phyloP scores from a whole-genome alignment of 2,329 filamentous ascomycete genomes.

The Penicillium psychrosexuale region DNA sequence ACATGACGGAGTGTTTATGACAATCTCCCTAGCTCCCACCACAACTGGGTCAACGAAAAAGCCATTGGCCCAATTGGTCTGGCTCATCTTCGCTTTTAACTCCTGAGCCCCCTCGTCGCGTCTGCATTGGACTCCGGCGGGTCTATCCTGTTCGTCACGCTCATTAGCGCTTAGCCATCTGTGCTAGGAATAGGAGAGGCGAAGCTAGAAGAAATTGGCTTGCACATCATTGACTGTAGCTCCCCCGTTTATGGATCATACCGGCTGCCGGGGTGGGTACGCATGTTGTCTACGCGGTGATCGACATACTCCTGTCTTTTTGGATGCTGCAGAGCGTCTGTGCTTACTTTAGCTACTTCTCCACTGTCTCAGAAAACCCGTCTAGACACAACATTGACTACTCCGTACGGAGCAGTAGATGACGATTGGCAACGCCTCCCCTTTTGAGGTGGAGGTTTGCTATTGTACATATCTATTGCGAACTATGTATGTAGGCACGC shows the following conservation, averaged over 20 bases:
- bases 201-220: constrained; percentile 12
- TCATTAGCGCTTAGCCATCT: constrained; percentile 1
- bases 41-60: background rate
- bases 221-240: constrained; percentile 15
- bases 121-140: background rate
- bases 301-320: constrained; percentile 1
- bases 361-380: background rate
- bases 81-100: background rate
- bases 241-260: background rate
- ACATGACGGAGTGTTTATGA: background rate
- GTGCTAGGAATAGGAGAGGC: background rate
- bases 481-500: background rate
- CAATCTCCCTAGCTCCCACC: background rate
- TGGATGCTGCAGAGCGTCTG: background rate
- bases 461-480: constrained; percentile 6
- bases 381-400: background rate
- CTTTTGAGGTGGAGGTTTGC: background rate
- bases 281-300: constrained; percentile 1
- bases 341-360: background rate
- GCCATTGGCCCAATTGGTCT: no score
- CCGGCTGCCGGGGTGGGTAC: background rate
- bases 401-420: background rate
- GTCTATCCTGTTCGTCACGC: constrained; percentile 2
- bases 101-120: background rate
- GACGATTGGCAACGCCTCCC: background rate